phyloP scores from a whole-genome alignment of 192 early-diverging fungal species.

The Backusella luteola region DNA sequence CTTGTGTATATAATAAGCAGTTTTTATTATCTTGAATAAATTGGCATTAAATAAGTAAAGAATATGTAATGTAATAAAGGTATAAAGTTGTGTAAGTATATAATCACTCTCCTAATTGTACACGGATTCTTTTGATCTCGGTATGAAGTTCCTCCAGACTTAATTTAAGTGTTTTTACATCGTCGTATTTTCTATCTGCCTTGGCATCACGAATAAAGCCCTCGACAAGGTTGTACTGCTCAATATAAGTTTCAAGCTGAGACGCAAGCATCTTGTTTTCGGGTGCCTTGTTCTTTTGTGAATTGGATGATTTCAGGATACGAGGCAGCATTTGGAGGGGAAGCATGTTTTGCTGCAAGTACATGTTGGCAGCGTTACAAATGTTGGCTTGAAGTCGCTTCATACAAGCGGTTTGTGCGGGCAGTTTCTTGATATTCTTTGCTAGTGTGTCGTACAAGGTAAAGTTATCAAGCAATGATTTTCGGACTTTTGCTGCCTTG shows the following conservation, averaged over 20 bases:
- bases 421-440: slow-evolving; percentile 59
- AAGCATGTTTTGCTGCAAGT: slow-evolving; percentile 78
- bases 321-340: slow-evolving; percentile 70
- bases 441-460: slow-evolving; percentile 56
- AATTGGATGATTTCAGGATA: slow-evolving; percentile 41
- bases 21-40: not conserved
- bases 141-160: slow-evolving; percentile 62
- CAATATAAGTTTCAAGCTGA: slow-evolving; percentile 60
- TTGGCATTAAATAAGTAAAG: not conserved
- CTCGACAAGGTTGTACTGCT: slow-evolving; percentile 63
- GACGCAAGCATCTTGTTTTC: slow-evolving; percentile 37
- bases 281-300: not conserved
- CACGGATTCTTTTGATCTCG: slow-evolving; percentile 52
- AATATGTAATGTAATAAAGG: not conserved
- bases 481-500: slow-evolving; percentile 58
- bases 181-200: slow-evolving; percentile 66
- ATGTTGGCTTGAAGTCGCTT: slow-evolving; percentile 65
- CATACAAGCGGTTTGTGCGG: slow-evolving; percentile 43
- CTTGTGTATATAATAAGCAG: too few species aligned
- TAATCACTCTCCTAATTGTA: slow-evolving; percentile 1
- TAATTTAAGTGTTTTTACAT: slow-evolving; percentile 59
- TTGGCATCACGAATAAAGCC: slow-evolving; percentile 67
- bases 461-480: slow-evolving; percentile 66
- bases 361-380: slow-evolving; percentile 61
- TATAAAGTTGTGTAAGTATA: not conserved